These are phyloP conservation scores for Fusarium verticillioides DNA, from an alignment of 2,329 filamentous ascomycete species.

Conservation along the genomic window DNA sequence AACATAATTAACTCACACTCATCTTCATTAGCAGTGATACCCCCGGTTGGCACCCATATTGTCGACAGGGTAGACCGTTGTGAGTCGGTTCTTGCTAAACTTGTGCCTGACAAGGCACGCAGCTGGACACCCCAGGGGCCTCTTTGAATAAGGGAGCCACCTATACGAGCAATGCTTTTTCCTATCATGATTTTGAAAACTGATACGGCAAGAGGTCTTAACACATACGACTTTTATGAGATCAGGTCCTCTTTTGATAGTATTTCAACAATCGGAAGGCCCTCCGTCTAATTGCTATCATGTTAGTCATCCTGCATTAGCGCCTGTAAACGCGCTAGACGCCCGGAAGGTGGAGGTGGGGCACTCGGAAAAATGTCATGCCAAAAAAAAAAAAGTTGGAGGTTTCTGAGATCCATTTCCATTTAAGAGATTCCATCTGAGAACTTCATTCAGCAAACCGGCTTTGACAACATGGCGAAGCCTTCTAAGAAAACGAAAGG, in stretches of 20 bases:
- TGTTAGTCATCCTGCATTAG: slow-evolving; percentile 21
- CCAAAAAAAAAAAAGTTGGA: slow-evolving; percentile 42
- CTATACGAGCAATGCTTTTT: slow-evolving; percentile 21
- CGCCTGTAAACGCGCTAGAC: slow-evolving; percentile 36
- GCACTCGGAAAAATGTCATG: slow-evolving; percentile 29
- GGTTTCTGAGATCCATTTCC: slow-evolving; percentile 14
- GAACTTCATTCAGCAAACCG: slow-evolving; percentile 25
- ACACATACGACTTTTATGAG: not conserved
- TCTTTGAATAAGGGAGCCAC: slow-evolving; percentile 15
- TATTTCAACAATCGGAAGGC: slow-evolving; percentile 15
- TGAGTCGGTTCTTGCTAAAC: slow-evolving; percentile 49
- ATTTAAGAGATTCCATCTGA: slow-evolving; percentile 34
- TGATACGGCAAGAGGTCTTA: not conserved
- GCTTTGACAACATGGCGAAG: slow-evolving; percentile 47
- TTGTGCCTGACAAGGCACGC: slow-evolving; percentile 39
- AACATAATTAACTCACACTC: slow-evolving; percentile 56
- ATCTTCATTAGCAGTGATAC: slow-evolving; percentile 67
- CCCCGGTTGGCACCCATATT: slow-evolving; percentile 83
- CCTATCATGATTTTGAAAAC: slow-evolving; percentile 26
- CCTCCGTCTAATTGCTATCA: slow-evolving; percentile 1
- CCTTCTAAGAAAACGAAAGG: slow-evolving; percentile 53
- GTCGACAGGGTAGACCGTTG: slow-evolving; percentile 66
- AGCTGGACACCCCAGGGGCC: slow-evolving; percentile 17
- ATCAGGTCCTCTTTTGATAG: slow-evolving; percentile 3
- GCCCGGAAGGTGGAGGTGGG: slow-evolving; percentile 33